Evolutionary conservation across 2,329 filamentous ascomycete species (phyloP).

Genomic region (Colletotrichum karsti): DNA sequence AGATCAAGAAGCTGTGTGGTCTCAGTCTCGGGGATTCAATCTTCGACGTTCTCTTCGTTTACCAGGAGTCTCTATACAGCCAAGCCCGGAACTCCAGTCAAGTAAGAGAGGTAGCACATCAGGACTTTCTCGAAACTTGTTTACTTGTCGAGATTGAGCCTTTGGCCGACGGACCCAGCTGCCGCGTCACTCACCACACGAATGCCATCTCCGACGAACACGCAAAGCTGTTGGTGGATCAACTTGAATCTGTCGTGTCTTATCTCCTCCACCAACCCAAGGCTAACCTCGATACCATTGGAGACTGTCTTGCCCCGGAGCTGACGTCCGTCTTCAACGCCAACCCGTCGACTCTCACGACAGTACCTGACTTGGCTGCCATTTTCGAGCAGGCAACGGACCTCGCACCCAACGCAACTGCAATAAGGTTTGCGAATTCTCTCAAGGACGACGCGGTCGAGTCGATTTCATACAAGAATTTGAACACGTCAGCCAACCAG

Average conservation of each 20-base stretch:
- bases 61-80: constrained; percentile 76
- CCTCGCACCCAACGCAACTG: constrained; percentile 59
- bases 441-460: constrained; percentile 48
- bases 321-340: constrained; percentile 60
- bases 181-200: constrained; percentile 58
- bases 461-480: constrained; percentile 67
- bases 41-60: constrained; percentile 84
- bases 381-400: constrained; percentile 64
- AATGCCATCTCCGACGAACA: constrained; percentile 62
- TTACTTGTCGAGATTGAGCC: constrained; percentile 83
- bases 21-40: constrained; percentile 64
- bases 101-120: constrained; percentile 65
- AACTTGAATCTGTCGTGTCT: constrained; percentile 64
- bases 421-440: constrained; percentile 69
- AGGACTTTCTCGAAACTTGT: constrained; percentile 80
- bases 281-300: background rate
- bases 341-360: constrained; percentile 39
- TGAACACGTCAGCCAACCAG: constrained; percentile 67
- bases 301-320: constrained; percentile 39
- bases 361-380: constrained; percentile 53
- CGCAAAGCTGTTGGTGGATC: constrained; percentile 63
- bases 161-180: constrained; percentile 44
- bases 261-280: constrained; percentile 34
- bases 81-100: constrained; percentile 31
- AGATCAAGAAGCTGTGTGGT: constrained; percentile 72